Percentiles rank a stretch among this genome's conserved stretches.
Evolutionary conservation across 495 filamentous ascomycete species (phyloP).

Genomic region (Tuber borchii): DNA sequence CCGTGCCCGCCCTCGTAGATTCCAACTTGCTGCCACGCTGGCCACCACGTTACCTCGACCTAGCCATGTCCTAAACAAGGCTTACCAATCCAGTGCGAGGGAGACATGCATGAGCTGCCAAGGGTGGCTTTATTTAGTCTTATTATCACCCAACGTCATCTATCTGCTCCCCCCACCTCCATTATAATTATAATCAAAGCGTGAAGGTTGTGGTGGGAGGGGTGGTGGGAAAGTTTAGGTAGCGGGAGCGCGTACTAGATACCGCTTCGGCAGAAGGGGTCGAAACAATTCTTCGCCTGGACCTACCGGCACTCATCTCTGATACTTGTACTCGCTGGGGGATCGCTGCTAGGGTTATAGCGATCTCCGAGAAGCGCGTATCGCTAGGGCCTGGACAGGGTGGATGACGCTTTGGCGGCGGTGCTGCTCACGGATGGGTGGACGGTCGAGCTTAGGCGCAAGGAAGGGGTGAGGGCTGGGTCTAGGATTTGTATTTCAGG

Average conservation of each 20-base stretch:
- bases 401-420: too few relatives aligned
- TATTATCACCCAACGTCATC: constrained; percentile 66
- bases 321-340: too few relatives aligned
- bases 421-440: constrained; percentile 53
- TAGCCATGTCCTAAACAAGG: constrained; percentile 53
- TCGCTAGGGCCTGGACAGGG: constrained; percentile 47
- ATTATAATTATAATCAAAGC: too few relatives aligned
- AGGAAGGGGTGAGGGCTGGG: constrained; percentile 45
- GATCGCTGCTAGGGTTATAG: constrained; percentile 52
- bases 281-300: too few relatives aligned
- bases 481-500: constrained; percentile 68
- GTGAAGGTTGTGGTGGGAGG: too few relatives aligned
- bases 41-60: constrained; percentile 62
- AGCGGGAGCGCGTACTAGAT: too few relatives aligned
- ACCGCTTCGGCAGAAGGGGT: too few relatives aligned
- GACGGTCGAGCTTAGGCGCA: constrained; percentile 60
- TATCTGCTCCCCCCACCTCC: constrained; percentile 31
- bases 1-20: constrained; percentile 61
- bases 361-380: constrained; percentile 66
- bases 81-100: constrained; percentile 53
- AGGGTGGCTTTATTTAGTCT: too few relatives aligned
- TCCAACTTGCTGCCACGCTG: constrained; percentile 64
- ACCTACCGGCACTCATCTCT: too few relatives aligned
- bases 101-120: constrained; percentile 57
- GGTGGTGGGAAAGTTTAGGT: too few relatives aligned